Conservation (phyloP, 179 eudicot species). For the Pouteria campechiana region DNA sequence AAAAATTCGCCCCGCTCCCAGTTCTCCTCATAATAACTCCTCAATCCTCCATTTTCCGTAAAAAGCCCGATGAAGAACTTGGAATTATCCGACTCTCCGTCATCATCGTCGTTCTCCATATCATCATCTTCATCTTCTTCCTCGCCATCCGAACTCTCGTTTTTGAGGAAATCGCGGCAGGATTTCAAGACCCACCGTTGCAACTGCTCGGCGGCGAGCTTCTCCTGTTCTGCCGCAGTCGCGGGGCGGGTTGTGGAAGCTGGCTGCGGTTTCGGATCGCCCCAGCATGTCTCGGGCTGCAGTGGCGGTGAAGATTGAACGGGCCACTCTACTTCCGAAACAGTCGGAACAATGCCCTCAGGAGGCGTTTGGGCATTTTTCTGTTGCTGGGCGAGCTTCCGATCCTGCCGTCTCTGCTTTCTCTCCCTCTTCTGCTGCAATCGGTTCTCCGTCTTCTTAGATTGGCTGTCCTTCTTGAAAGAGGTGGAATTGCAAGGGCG, state of each 20-base stretch:
- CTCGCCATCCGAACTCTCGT: conserved; percentile 7
- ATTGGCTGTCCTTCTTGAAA: conserved; percentile 22
- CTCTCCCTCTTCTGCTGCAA: neutral
- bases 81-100: conserved; percentile 13
- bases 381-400: no score
- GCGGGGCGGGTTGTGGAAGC: conserved; percentile 14
- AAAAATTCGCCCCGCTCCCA: conserved; percentile 47
- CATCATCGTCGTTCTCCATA: conserved; percentile 30
- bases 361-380: neutral
- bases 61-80: conserved; percentile 38
- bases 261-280: conserved; percentile 6
- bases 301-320: conserved; percentile 10
- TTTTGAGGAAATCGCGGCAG: conserved; percentile 7
- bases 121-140: conserved; percentile 23
- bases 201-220: conserved; percentile 8
- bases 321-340: conserved; percentile 53
- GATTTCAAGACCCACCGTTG: conserved; percentile 30
- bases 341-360: neutral
- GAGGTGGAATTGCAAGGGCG: conserved; percentile 7
- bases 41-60: conserved; percentile 40
- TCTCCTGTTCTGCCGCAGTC: conserved; percentile 26
- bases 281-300: conserved; percentile 30
- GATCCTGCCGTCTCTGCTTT: no score
- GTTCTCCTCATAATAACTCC: conserved; percentile 42
- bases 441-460: neutral